Conservation (phyloP, 1,139 yeast species). For the Candida tetrigidarum region DNA sequence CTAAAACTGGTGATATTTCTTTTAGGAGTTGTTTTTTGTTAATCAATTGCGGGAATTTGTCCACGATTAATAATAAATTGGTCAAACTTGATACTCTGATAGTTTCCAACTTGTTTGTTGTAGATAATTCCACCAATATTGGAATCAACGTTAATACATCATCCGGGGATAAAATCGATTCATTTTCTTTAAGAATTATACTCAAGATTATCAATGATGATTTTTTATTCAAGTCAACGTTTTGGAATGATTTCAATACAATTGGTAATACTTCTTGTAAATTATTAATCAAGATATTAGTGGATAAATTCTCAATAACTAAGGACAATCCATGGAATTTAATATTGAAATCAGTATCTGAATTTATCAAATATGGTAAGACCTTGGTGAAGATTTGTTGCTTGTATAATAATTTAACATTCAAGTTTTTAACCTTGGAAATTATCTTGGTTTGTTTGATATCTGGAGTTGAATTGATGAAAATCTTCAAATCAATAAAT, state of each 20-base stretch:
- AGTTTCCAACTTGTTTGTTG: conserved; percentile 28
- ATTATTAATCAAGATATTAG: conserved; percentile 33
- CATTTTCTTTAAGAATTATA: conserved; percentile 55
- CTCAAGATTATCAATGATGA: conserved; percentile 63
- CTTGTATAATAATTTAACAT: conserved; percentile 70
- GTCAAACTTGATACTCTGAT: conserved; percentile 46
- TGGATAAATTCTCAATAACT: conserved; percentile 59
- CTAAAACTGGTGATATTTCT: conserved; percentile 57
- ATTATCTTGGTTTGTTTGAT: conserved; percentile 32
- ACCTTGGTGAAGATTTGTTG: conserved; percentile 72
- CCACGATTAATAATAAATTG: conserved; percentile 16
- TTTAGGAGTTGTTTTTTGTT: conserved; percentile 49
- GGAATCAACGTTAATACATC: conserved; percentile 65
- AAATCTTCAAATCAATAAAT: conserved; percentile 65
- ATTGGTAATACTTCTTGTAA: conserved; percentile 69
- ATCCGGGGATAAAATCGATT: conserved; percentile 47
- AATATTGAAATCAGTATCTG: conserved; percentile 30
- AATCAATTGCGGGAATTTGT: conserved; percentile 10
- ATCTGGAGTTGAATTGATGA: conserved; percentile 40
- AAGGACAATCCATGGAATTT: conserved; percentile 70
- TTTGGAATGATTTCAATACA: conserved; percentile 63
- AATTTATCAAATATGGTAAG: conserved; percentile 55
- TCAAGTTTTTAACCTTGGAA: conserved; percentile 56
- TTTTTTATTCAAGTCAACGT: conserved; percentile 43
- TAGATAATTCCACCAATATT: conserved; percentile 46